These are phyloP conservation scores for Microbotryomycetes sp. DNA, from an alignment of 1,284 basidiomycete species.

Conservation along the genomic window DNA sequence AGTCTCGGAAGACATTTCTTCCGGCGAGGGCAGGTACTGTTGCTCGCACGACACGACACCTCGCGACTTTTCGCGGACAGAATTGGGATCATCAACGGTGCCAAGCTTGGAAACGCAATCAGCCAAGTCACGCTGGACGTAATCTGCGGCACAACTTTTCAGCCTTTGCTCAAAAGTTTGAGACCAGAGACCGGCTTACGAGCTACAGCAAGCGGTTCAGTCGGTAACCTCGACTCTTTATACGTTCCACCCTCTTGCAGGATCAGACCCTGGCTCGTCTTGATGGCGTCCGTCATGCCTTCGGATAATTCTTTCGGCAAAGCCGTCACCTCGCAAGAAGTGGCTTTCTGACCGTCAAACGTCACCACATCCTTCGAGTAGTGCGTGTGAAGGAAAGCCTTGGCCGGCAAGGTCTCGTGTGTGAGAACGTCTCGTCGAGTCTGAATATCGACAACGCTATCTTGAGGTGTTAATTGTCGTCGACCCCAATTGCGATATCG, in stretches of 20 bases:
- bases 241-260: slow-evolving; percentile 15
- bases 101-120: slow-evolving; percentile 20
- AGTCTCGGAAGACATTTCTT: slow-evolving; percentile 1
- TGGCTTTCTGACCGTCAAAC: no score
- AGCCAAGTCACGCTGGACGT: slow-evolving; percentile 21
- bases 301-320: no score
- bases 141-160: slow-evolving; percentile 4
- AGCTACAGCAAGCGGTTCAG: slow-evolving; percentile 19
- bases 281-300: slow-evolving; percentile 5
- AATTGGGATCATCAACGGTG: slow-evolving; percentile 14
- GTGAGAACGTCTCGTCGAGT: slow-evolving; percentile 15
- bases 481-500: slow-evolving; percentile 21
- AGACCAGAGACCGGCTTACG: not conserved
- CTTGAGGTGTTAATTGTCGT: slow-evolving; percentile 3
- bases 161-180: fast-evolving
- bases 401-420: not conserved
- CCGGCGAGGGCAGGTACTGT: slow-evolving; percentile 16
- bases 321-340: slow-evolving; percentile 3
- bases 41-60: slow-evolving; percentile 16
- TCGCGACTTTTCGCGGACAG: slow-evolving; percentile 7
- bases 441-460: slow-evolving; percentile 19
- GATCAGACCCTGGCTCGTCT: slow-evolving; percentile 6
- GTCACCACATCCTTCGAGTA: not conserved
- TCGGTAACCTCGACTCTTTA: slow-evolving; percentile 9
- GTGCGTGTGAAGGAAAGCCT: not conserved